Evolutionary conservation across 2,329 filamentous ascomycete genomes (phyloP), one percentile per base, ranked within the genome.

Genomic region (Dactylellina parvicollis): DNA sequence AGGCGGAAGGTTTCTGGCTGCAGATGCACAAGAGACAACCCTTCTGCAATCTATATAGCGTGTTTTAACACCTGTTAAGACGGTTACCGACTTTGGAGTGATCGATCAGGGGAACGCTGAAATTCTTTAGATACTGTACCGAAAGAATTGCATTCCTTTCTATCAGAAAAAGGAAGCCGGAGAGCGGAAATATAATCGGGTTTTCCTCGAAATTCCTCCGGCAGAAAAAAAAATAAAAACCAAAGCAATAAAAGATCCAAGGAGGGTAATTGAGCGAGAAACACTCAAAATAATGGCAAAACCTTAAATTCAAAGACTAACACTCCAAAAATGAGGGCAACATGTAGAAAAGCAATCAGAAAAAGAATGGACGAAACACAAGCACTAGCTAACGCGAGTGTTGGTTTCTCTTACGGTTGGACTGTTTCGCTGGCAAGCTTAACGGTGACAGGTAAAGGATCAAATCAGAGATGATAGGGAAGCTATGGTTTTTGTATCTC

Each of bases 361-460:
- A 40, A 73, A 73, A 47, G 69, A 73, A 66, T 47, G 69, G 69
- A 73, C 69, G 62, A 73, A 66, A 66, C 60, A 66, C 60, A 66
- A 47, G n/a, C 59, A 72, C 67, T 46, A 47, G 52, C 66, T 18
- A 24, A 57, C 22, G 42, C 57, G 44, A 71, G 49, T 62, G 59
- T 72, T 65, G 52, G 59, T 65, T 64, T 72, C 67, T 49, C 44
- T 34, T 50, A 32, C 32, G 44, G 26, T 26, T 59, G 28, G 16
- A 30, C 55, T 30, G 57, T 49, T 50, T 50, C 30, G 59, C 52
- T 72, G 59, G 67, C 67, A 59, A 52, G 44, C 34, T 50, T 44
- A 28, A 52, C 59, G 28, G 28, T 44, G 42, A 50, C 52, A 42
- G 24, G 20, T 16, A 57, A 62, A 47, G n/a, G 26, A 47, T 20